Base-by-base conservation (phyloP, 2,329 filamentous ascomycete species). In the Pestalotiopsis sp. region DNA sequence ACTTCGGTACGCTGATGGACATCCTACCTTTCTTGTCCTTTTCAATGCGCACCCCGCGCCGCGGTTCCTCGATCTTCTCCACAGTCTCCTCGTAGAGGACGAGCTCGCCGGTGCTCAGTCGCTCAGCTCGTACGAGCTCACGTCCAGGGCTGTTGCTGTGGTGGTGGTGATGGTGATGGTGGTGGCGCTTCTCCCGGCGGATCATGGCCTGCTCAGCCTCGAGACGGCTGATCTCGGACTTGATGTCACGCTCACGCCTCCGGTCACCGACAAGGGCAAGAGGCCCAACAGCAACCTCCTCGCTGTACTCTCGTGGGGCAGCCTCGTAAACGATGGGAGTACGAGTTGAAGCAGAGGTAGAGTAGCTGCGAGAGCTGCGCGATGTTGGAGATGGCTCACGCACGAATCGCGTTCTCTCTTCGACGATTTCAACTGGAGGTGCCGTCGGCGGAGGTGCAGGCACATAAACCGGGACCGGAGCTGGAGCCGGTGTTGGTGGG, bases 11-110 rank as follows among this genome's bases (percentile, higher is more conserved):
- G 84, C 92, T 93, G 84, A 95, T 90, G 85, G 91, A 89, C 90
- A 96, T 91, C 92, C 91, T 96, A 97, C 95, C 94, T 94, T 93
- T 96, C 86, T 92, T 92, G 83, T 98, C 94, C 86, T 92, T 94
- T 83, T 94, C 92, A 75, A 97, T 90, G 74, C 92, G 86, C 71
- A 92, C 84, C 66, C 88, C 88, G 78, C 83, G 86, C 76, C 82
- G 82, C 63, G 83, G 82, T 75, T 87, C 85, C 72, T 86, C 83
- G 65, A 88, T 79, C 75, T 81, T 83, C 79, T 90, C 87, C 72
- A 90, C 80, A 74, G 84, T 79, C 73, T 90, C 86, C 81, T 89
- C 85, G 71, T 90, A 91, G 58, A 93, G 79, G 60, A 93, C 85
- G 41, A 93, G 77, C 72, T 90, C 86, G 61, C 88, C 90, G 66